phyloP scores from a whole-genome alignment of 2,329 filamentous ascomycete species.

The Cryphonectria carpinicola region DNA sequence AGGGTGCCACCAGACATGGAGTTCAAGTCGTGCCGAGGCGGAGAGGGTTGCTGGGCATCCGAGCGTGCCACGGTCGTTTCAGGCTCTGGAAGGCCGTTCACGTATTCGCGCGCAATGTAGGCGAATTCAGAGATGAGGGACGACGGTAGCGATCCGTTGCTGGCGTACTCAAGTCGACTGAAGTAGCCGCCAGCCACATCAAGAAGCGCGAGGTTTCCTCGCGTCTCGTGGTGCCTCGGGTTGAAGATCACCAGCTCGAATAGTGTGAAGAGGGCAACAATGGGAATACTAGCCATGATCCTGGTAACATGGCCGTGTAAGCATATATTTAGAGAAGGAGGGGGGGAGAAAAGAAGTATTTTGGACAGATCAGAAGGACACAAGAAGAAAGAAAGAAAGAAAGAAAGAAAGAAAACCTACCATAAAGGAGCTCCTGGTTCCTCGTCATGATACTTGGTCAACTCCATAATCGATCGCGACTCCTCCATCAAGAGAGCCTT shows the following conservation, averaged over 20 bases:
- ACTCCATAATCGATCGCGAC: constrained; percentile 36
- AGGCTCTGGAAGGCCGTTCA: constrained; percentile 33
- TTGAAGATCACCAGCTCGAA: constrained; percentile 47
- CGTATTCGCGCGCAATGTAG: constrained; percentile 47
- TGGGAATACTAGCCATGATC: constrained; percentile 41
- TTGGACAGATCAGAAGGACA: too few relatives aligned
- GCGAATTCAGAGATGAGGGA: constrained; percentile 45
- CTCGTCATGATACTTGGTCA: constrained; percentile 37
- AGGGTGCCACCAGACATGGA: not conserved
- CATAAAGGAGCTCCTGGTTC: constrained; percentile 37
- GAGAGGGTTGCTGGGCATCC: not conserved
- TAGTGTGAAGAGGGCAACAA: constrained; percentile 44
- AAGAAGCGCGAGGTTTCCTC: constrained; percentile 43
- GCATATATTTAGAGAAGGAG: not conserved
- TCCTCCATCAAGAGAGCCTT: constrained; percentile 33
- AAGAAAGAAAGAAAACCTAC: constrained; percentile 24
- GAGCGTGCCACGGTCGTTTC: not conserved
- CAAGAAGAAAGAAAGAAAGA: too few relatives aligned
- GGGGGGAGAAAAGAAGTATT: too few relatives aligned
- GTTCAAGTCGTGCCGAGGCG: not conserved
- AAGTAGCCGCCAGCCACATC: constrained; percentile 49
- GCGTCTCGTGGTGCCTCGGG: constrained; percentile 40
- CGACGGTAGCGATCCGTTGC: constrained; percentile 40
- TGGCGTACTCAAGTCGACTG: constrained; percentile 45
- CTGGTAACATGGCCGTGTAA: constrained; percentile 25